Percentiles rank a stretch among this genome's conserved stretches.
Conservation (phyloP, 108 stramenopile species). For the Skeletonema marinoi region DNA sequence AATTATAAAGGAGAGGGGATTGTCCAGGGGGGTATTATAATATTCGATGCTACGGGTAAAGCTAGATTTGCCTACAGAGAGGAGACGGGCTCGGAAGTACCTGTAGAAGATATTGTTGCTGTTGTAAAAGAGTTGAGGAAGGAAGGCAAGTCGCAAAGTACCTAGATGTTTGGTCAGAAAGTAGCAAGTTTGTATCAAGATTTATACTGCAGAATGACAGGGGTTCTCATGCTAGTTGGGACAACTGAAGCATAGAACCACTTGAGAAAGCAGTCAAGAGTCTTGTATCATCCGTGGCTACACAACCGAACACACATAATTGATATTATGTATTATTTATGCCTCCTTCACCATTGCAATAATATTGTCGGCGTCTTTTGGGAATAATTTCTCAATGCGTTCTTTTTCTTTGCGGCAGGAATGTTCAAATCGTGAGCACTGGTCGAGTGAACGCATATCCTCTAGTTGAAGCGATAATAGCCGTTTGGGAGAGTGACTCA, state of each 20-base stretch:
- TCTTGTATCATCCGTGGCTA: not conserved
- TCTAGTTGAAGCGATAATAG: constrained; percentile 43
- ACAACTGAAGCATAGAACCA: not conserved
- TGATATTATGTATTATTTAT: not conserved
- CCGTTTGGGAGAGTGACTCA: constrained; percentile 58
- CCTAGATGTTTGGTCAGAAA: not conserved
- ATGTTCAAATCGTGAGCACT: constrained; percentile 62
- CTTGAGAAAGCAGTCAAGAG: not conserved
- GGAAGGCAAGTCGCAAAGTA: constrained; percentile 1
- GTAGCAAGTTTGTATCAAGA: not conserved
- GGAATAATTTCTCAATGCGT: constrained; percentile 72
- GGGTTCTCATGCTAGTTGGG: not conserved
- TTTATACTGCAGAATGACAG: not conserved
- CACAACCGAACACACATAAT: not conserved
- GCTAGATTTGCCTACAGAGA: constrained; percentile 58
- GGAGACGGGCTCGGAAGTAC: constrained; percentile 54
- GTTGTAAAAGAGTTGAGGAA: constrained; percentile 29
- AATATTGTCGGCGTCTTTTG: constrained; percentile 53
- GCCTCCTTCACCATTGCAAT: not conserved
- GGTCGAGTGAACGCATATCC: constrained; percentile 44
- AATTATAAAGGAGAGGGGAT: constrained; percentile 71
- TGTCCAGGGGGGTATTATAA: constrained; percentile 62
- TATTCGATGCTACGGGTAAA: constrained; percentile 46
- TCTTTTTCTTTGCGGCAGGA: constrained; percentile 54
- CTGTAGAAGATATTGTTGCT: constrained; percentile 52